Percentiles rank a stretch among this genome's conserved stretches.
Evolutionary conservation across 352 stramenopile genomes (phyloP).

Genomic region (Globisporangium emineosum): DNA sequence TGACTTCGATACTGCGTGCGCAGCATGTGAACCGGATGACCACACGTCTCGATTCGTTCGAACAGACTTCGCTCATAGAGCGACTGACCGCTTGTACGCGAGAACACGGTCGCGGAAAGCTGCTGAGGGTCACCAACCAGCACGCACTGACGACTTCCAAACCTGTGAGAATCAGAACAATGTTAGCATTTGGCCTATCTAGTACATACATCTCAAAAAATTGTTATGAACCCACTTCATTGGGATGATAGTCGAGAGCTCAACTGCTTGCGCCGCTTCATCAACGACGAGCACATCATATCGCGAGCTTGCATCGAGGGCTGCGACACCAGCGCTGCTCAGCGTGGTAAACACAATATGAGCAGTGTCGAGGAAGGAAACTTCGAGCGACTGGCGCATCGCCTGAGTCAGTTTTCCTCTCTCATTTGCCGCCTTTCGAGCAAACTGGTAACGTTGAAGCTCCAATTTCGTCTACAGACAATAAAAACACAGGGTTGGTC

Average conservation of each 20-base stretch:
- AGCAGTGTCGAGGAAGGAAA: conserved; percentile 87
- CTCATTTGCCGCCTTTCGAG: conserved; percentile 58
- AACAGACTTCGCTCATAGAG: conserved; percentile 93
- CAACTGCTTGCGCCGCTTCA: conserved; percentile 84
- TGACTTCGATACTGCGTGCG: conserved; percentile 86
- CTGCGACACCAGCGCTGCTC: conserved; percentile 82
- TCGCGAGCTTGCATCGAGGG: conserved; percentile 67
- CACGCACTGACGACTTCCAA: conserved; percentile 88
- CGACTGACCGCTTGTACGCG: conserved; percentile 73
- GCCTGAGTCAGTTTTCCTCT: conserved; percentile 61
- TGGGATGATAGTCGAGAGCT: conserved; percentile 86
- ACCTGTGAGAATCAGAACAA: conserved; percentile 29
- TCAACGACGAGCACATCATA: conserved; percentile 87
- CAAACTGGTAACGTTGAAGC: conserved; percentile 80
- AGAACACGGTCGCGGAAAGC: conserved; percentile 92
- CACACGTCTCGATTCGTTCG: conserved; percentile 85
- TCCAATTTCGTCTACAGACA: conserved; percentile 67
- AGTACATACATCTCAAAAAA: neutral
- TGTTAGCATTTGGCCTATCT: conserved; percentile 8
- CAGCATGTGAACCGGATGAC: conserved; percentile 89
- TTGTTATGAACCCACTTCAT: conserved; percentile 68
- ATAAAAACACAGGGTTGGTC: neutral
- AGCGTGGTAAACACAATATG: conserved; percentile 93
- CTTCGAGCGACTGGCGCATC: conserved; percentile 77
- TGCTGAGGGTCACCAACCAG: conserved; percentile 93